Evolutionary conservation across 169 alveolate genomes (phyloP).

Genomic region (Amoebophrya sp.): DNA sequence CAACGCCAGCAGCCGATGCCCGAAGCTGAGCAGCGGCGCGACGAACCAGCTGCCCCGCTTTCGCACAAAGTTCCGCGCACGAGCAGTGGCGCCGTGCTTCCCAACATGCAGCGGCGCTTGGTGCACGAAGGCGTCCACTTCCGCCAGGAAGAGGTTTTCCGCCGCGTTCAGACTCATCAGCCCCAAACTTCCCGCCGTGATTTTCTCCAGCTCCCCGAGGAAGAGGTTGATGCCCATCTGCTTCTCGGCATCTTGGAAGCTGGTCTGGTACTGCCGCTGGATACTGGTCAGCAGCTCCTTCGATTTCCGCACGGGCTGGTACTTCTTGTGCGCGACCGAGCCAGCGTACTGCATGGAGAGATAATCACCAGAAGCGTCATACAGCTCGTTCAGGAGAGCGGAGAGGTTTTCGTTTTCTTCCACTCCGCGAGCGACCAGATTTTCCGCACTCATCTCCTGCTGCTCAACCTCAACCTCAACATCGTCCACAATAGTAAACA

Average conservation of each 20-base stretch:
- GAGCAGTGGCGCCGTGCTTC: no score
- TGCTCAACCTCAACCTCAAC: background rate
- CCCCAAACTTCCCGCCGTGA: no score
- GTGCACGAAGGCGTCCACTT: no score
- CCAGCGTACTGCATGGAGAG: background rate
- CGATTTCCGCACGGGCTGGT: background rate
- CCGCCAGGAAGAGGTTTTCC: no score
- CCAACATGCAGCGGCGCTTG: no score
- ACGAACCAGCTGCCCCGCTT: no score
- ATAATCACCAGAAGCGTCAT: background rate
- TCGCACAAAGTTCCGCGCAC: no score
- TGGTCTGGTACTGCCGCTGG: background rate
- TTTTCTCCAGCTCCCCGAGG: background rate
- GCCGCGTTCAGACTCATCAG: no score
- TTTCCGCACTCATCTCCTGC: background rate
- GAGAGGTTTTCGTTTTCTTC: background rate
- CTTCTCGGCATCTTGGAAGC: background rate
- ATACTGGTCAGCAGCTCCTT: background rate
- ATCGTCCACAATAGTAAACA: background rate
- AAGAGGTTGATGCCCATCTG: background rate
- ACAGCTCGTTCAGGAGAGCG: background rate
- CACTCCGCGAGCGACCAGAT: background rate
- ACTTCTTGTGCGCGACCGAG: background rate
- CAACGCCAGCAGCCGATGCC: no score
- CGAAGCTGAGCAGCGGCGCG: no score